Conservation (phyloP, 2,329 filamentous ascomycete species). For the Aaosphaeria arxii region DNA sequence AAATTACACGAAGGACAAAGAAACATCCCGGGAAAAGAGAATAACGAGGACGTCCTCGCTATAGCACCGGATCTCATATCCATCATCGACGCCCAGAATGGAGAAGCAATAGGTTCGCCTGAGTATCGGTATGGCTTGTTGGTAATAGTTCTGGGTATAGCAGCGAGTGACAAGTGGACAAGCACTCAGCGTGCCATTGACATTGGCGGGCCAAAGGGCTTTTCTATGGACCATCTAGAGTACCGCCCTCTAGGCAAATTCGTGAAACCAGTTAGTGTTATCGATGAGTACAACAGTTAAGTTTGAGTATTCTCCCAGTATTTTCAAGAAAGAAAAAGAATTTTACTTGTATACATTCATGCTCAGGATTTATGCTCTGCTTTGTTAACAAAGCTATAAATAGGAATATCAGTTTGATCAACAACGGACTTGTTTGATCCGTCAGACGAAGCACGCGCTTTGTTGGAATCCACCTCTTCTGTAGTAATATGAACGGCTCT, state of each 20-base stretch:
- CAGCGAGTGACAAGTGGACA: slow-evolving; percentile 55
- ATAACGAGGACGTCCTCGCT: slow-evolving; percentile 42
- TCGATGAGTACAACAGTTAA: slow-evolving; percentile 45
- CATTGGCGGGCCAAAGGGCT: slow-evolving; percentile 50
- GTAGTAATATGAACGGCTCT: no score
- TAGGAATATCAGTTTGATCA: no score
- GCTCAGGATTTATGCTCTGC: no score
- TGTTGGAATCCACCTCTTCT: no score
- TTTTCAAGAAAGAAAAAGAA: no score
- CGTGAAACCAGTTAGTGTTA: slow-evolving; percentile 53
- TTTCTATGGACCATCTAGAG: slow-evolving; percentile 47
- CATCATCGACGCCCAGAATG: slow-evolving; percentile 48
- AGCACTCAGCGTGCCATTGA: slow-evolving; percentile 45
- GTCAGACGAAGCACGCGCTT: no score
- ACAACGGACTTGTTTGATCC: no score
- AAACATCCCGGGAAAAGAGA: slow-evolving; percentile 26
- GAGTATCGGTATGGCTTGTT: slow-evolving; percentile 55
- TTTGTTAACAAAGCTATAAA: no score
- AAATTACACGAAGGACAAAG: slow-evolving; percentile 23
- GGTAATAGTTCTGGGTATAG: slow-evolving; percentile 54
- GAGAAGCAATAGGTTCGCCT: slow-evolving; percentile 51
- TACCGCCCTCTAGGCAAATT: slow-evolving; percentile 53
- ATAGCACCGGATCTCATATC: slow-evolving; percentile 51
- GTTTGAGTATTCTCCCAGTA: slow-evolving; percentile 1
- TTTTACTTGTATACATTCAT: no score